These are phyloP conservation scores for Colletotrichum sp. DNA, from an alignment of 2,329 filamentous ascomycete genomes.

Conservation along the genomic window DNA sequence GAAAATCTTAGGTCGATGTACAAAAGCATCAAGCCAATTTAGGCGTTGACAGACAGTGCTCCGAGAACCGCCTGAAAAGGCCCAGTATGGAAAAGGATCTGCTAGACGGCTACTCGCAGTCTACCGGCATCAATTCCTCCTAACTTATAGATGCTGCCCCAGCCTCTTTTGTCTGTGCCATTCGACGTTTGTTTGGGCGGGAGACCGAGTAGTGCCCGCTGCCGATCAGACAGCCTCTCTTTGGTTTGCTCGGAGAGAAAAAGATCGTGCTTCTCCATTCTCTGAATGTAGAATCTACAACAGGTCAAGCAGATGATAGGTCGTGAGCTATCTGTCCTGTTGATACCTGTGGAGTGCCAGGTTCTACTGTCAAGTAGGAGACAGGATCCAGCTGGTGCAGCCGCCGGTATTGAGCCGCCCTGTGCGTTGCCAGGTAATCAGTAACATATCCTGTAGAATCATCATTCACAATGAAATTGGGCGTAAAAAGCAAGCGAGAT, in stretches of 20 bases:
- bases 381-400: not conserved
- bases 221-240: not conserved
- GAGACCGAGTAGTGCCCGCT: not conserved
- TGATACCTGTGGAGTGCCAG: conserved; percentile 5
- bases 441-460: accelerated
- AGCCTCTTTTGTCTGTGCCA: not conserved
- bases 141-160: not conserved
- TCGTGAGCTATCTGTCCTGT: not conserved
- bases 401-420: not conserved
- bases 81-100: not conserved
- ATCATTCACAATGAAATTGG: not conserved
- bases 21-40: not conserved
- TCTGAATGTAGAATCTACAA: not conserved
- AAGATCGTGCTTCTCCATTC: not conserved
- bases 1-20: not conserved
- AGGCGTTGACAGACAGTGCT: not conserved
- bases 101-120: not conserved
- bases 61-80: not conserved
- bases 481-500: not conserved
- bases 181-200: not conserved
- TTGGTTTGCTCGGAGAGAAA: not conserved
- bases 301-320: not conserved
- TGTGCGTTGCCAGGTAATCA: not conserved
- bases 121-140: not conserved
- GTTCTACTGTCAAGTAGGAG: not conserved